Evolutionary conservation across 768 basidiomycete species (phyloP).

Genomic region (Macrolepiota fuliginosa): DNA sequence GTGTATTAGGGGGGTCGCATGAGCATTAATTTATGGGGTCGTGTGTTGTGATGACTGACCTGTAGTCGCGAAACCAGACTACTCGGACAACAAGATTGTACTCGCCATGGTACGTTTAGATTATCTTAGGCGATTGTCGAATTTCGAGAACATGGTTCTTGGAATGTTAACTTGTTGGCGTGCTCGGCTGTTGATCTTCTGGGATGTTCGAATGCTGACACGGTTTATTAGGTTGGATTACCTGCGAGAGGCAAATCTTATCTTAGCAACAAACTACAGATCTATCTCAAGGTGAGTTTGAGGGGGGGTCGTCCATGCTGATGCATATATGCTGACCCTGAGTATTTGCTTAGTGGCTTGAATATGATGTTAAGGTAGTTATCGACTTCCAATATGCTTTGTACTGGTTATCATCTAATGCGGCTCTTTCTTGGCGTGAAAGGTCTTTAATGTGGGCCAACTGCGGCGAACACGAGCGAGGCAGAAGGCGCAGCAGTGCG

Average conservation of each 20-base stretch:
- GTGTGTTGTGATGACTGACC: slow-evolving; percentile 1
- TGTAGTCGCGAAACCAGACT: slow-evolving; percentile 92
- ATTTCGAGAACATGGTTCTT: neutral
- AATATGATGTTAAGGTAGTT: slow-evolving; percentile 91
- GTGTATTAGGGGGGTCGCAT: neutral
- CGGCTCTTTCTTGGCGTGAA: neutral
- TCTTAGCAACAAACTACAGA: slow-evolving; percentile 95
- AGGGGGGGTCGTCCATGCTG: slow-evolving; percentile 7
- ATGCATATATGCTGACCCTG: slow-evolving; percentile 12
- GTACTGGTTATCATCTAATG: neutral
- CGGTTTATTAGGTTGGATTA: slow-evolving; percentile 73
- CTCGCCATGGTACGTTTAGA: slow-evolving; percentile 78
- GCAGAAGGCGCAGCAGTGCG: slow-evolving; percentile 73
- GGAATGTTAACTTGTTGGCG: neutral
- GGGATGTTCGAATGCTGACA: neutral
- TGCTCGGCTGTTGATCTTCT: neutral
- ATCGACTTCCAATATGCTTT: neutral
- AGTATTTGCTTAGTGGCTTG: slow-evolving; percentile 87
- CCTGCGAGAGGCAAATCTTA: slow-evolving; percentile 99
- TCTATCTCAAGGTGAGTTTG: slow-evolving; percentile 80
- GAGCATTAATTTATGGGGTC: slow-evolving; percentile 7
- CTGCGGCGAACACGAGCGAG: slow-evolving; percentile 83
- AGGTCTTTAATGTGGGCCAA: slow-evolving; percentile 99
- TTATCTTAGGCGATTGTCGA: neutral
- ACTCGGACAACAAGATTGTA: slow-evolving; percentile 98